Evolutionary conservation across 352 stramenopile genomes (phyloP).

Genomic region (Pythium dissimile): DNA sequence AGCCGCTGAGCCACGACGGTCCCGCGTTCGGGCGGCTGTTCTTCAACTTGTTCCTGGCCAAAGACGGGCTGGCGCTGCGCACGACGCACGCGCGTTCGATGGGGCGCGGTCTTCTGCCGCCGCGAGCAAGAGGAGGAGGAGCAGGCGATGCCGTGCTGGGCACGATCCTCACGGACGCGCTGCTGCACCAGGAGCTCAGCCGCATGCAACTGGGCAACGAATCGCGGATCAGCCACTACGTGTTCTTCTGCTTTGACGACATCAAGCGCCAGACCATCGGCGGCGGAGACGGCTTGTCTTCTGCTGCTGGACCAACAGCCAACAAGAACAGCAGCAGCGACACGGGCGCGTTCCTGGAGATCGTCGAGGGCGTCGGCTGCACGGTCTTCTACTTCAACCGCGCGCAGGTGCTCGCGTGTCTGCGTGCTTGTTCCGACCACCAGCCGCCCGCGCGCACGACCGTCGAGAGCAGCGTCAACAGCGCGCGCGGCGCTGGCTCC

Average conservation of each 20-base stretch:
- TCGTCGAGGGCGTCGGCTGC: slow-evolving; percentile 15
- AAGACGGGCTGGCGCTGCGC: slow-evolving; percentile 5
- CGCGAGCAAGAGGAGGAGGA: background rate
- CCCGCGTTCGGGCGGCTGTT: slow-evolving; percentile 32
- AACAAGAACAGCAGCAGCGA: background rate
- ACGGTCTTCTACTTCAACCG: slow-evolving; percentile 21
- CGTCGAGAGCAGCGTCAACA: background rate
- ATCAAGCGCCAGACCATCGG: background rate
- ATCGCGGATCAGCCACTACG: slow-evolving; percentile 41
- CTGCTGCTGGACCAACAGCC: background rate
- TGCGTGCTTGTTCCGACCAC: background rate
- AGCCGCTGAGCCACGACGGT: background rate
- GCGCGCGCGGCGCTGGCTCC: background rate
- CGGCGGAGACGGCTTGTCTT: background rate
- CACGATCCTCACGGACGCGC: background rate
- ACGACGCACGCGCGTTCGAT: background rate
- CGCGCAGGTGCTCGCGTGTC: slow-evolving; percentile 9
- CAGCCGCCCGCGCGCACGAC: background rate
- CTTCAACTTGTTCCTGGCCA: slow-evolving; percentile 50
- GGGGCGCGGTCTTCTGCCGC: background rate
- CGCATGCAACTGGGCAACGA: slow-evolving; percentile 21
- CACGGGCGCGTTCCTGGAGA: slow-evolving; percentile 20
- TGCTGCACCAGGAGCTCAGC: slow-evolving; percentile 12
- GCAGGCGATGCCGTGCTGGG: too few species aligned
- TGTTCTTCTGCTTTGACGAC: slow-evolving; percentile 46